Base-by-base conservation (phyloP, 2,329 filamentous ascomycete species). In the Cercospora janseana region DNA sequence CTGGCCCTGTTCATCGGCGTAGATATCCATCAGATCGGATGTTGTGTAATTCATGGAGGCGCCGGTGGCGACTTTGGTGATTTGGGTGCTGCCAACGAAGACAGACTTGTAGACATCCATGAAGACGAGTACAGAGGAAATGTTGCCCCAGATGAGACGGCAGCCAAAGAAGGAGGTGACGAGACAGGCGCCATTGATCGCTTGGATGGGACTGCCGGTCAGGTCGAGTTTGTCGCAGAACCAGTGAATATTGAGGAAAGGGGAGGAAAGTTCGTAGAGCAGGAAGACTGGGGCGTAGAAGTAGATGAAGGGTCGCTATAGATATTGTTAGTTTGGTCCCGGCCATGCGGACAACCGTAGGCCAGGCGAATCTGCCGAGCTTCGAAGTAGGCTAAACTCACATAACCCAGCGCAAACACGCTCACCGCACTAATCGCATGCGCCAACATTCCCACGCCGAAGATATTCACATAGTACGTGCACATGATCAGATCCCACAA, bases 201-300 rank as follows among this genome's bases (percentile, higher is more conserved):
- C 78, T 72, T 93, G 88, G 18, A 81, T 70, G 46, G 75, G 77
- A 15, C 84, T 83, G 27, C 88, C 88, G 0, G 88, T 93, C 77
- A 89, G 83, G 63, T 82, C 79, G 52, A 92, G 74, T 74, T 94
- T 94, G 71, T 94, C 88, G 71, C 87, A 88, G 74, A 93, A 93
- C 88, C 88, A 94, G 75, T 94, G 88, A 66, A 92, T 80, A 67
- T 94, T 94, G 51, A 93, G 78, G 69, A 93, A 91, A 6, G 88
- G 87, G 4, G 85, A 87, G 20, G 87, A 91, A 29, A 94, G 79
- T 70, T 94, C 88, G 80, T 90, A 94, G 51, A 93, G 83, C 63
- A 94, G 88, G 70, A 94, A 94, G 52, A 82, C 81, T 49, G 80
- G 79, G 49, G 80, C 86, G 70, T 93, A 94, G 74, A 84, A 91